Evolutionary conservation across 352 stramenopile species (phyloP).

Genomic region (Plasmopara muralis): DNA sequence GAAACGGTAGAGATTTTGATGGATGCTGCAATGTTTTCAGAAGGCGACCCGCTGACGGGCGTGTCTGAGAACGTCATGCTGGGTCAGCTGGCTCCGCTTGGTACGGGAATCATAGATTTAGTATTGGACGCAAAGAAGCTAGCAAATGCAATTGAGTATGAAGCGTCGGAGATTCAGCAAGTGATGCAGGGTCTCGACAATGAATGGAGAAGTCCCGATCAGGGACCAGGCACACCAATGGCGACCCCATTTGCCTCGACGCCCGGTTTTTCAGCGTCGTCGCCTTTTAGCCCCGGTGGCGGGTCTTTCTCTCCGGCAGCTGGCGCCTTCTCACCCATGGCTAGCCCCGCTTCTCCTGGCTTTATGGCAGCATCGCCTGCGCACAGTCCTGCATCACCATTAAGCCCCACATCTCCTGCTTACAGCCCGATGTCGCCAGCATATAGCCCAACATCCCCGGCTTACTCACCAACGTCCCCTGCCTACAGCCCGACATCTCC

Average conservation of each 20-base stretch:
- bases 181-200: conserved; percentile 90
- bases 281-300: conserved; percentile 57
- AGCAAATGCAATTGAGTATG: conserved; percentile 95
- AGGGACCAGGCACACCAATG: conserved; percentile 71
- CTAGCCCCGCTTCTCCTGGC: conserved; percentile 61
- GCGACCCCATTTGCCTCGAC: conserved; percentile 81
- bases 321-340: conserved; percentile 83
- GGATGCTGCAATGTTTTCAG: conserved; percentile 96
- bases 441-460: conserved; percentile 61
- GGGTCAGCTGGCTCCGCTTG: conserved; percentile 93
- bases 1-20: conserved; percentile 99
- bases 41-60: conserved; percentile 95
- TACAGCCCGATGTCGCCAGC: conserved; percentile 56
- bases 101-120: conserved; percentile 97
- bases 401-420: conserved; percentile 75
- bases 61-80: conserved; percentile 99
- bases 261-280: conserved; percentile 86
- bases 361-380: conserved; percentile 71
- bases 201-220: conserved; percentile 83
- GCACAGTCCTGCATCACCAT: conserved; percentile 63
- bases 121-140: conserved; percentile 98
- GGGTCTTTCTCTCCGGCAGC: conserved; percentile 86
- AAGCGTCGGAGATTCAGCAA: conserved; percentile 88
- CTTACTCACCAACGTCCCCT: conserved; percentile 72
- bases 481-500: conserved; percentile 68